These are phyloP conservation scores for Globisporangium abappressorium DNA, from an alignment of 352 stramenopile species.

Conservation along the genomic window DNA sequence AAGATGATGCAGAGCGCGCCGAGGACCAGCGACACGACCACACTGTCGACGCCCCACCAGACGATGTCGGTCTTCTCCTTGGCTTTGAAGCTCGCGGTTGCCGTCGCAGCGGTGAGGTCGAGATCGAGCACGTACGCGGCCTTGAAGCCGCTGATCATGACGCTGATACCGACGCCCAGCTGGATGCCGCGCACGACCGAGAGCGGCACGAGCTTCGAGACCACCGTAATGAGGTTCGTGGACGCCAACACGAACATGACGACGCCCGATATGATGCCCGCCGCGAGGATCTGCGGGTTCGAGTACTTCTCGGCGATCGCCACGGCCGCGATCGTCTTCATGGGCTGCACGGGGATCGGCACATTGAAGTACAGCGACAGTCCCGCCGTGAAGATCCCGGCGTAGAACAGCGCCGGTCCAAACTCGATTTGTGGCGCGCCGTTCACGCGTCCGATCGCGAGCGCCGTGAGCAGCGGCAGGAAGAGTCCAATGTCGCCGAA, in stretches of 20 bases:
- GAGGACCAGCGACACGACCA: constrained; percentile 66
- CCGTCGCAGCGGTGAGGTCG: constrained; percentile 26
- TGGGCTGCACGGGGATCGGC: constrained; percentile 94
- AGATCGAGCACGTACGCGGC: constrained; percentile 48
- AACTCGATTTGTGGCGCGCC: constrained; percentile 81
- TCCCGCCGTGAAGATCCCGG: constrained; percentile 85
- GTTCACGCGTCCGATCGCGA: constrained; percentile 75
- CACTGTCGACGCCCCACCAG: constrained; percentile 67
- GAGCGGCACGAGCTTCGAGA: constrained; percentile 87
- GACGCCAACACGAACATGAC: constrained; percentile 71
- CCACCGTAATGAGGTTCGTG: constrained; percentile 89
- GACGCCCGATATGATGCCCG: constrained; percentile 81
- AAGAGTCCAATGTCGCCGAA: constrained; percentile 94
- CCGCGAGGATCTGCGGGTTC: constrained; percentile 76
- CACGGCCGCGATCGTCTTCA: constrained; percentile 93
- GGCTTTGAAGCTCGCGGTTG: constrained; percentile 25
- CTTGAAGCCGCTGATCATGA: constrained; percentile 85
- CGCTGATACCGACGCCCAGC: constrained; percentile 86
- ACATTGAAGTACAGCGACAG: constrained; percentile 88
- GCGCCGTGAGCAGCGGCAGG: constrained; percentile 90
- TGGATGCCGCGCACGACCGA: constrained; percentile 90
- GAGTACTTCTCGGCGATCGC: constrained; percentile 83
- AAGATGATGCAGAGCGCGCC: constrained; percentile 73
- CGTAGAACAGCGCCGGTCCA: constrained; percentile 90
- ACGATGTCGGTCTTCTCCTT: constrained; percentile 27